Conservation (phyloP, 176 grass and related monocot species). For the Poa annua region DNA sequence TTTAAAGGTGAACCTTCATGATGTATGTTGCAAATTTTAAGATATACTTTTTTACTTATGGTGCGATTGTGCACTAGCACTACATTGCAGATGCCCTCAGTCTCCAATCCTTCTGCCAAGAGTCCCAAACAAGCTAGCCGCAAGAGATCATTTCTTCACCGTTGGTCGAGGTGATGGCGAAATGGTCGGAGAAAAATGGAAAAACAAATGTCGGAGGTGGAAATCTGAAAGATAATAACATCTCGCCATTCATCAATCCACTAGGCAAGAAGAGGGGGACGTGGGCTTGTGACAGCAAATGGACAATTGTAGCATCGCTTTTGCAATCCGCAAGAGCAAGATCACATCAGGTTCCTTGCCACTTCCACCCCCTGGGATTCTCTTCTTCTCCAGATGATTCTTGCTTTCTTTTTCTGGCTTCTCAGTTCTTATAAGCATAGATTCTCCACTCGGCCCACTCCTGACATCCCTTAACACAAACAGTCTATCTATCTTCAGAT, state of each 20-base stretch:
- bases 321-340: background rate
- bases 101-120: background rate
- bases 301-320: background rate
- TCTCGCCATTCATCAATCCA: slow-evolving; percentile 4
- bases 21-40: no score
- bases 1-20: no score
- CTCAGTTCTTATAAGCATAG: background rate
- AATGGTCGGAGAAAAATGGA: background rate
- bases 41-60: no score
- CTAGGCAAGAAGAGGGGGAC: background rate
- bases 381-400: background rate
- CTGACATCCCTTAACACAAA: background rate
- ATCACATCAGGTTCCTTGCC: background rate
- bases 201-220: background rate
- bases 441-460: background rate
- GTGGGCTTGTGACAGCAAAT: slow-evolving; percentile 11
- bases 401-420: background rate
- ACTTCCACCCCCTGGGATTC: background rate
- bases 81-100: no score
- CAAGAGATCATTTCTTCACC: background rate
- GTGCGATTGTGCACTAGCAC: no score
- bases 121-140: background rate
- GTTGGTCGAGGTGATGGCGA: background rate
- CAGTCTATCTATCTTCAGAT: background rate
- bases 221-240: background rate